Conservation (phyloP, 108 stramenopile genomes). For the Pseudonitzschia pungens region DNA sequence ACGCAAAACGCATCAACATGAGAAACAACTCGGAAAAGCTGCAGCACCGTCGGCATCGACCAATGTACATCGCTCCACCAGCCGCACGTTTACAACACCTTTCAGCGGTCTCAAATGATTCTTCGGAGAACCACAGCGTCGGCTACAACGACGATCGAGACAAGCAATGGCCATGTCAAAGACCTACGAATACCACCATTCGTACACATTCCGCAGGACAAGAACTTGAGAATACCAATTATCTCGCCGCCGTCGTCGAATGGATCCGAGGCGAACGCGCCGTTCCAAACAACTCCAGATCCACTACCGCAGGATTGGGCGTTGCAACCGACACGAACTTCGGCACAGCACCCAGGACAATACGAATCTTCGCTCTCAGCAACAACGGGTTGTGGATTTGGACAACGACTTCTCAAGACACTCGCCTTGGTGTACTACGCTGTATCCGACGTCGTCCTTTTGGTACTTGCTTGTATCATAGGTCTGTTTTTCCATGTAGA, state of each 20-base stretch:
- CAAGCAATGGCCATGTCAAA: neutral
- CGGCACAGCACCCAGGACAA: neutral
- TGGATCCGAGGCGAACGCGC: neutral
- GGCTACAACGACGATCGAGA: conserved; percentile 17
- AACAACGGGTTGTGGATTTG: neutral
- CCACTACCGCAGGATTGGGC: too few relatives aligned
- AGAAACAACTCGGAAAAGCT: neutral
- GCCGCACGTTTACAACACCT: conserved; percentile 1
- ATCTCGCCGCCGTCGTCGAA: conserved; percentile 26
- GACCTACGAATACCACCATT: conserved; percentile 32
- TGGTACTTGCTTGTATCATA: conserved; percentile 28
- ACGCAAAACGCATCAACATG: conserved; percentile 15
- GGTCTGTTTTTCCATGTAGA: conserved; percentile 45
- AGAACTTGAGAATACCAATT: neutral
- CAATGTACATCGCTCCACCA: conserved; percentile 40
- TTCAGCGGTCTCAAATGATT: conserved; percentile 15
- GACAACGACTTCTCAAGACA: neutral
- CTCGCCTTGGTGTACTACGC: conserved; percentile 3
- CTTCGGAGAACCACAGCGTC: conserved; percentile 1
- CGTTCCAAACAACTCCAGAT: too few relatives aligned
- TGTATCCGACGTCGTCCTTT: conserved; percentile 22
- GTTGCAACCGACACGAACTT: neutral
- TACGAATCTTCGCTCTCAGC: neutral
- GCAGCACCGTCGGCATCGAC: conserved; percentile 34
- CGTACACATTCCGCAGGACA: conserved; percentile 24